Percentiles rank a stretch among this genome's conserved stretches.
These are phyloP conservation scores for Gossypium turneri DNA, from an alignment of 345 rosid genomes.

Conservation along the genomic window DNA sequence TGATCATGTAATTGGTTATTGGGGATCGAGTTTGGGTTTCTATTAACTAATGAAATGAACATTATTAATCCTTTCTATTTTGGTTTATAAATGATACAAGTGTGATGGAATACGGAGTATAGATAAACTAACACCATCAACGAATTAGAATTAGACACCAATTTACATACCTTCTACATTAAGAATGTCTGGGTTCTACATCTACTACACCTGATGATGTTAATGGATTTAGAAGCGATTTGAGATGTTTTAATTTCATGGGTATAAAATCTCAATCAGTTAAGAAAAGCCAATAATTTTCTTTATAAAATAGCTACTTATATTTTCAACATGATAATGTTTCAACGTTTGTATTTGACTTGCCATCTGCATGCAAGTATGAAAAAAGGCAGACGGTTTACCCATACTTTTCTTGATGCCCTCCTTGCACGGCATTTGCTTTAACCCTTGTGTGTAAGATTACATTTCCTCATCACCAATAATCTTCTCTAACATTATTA, in stretches of 20 bases:
- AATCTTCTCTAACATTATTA: background rate
- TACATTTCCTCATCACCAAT: background rate
- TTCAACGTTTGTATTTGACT: slow-evolving; percentile 44
- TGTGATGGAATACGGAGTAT: background rate
- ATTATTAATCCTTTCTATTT: background rate
- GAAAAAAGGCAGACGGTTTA: slow-evolving; percentile 33
- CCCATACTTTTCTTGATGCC: slow-evolving; percentile 45
- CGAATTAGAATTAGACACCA: slow-evolving; percentile 21
- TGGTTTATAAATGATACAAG: background rate
- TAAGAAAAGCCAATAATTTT: slow-evolving; percentile 24
- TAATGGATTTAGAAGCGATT: slow-evolving; percentile 32
- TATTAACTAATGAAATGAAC: slow-evolving; percentile 1
- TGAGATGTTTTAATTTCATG: slow-evolving; percentile 45
- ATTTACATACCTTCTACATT: slow-evolving; percentile 25
- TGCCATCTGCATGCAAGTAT: slow-evolving; percentile 44
- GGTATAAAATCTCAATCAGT: slow-evolving; percentile 51
- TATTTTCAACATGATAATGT: slow-evolving; percentile 10
- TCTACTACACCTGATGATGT: slow-evolving; percentile 13
- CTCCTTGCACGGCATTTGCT: slow-evolving; percentile 42
- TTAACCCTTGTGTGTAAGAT: slow-evolving; percentile 29
- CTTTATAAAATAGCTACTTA: background rate
- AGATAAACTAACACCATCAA: slow-evolving; percentile 18
- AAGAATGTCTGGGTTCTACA: slow-evolving; percentile 22
- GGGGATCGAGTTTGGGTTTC: background rate
- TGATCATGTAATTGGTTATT: too few species aligned